Evolutionary conservation across 2,329 filamentous ascomycete species (phyloP), one percentile per base, ranked within the genome.

Genomic region (Aspergillus fumigatiaffinis): DNA sequence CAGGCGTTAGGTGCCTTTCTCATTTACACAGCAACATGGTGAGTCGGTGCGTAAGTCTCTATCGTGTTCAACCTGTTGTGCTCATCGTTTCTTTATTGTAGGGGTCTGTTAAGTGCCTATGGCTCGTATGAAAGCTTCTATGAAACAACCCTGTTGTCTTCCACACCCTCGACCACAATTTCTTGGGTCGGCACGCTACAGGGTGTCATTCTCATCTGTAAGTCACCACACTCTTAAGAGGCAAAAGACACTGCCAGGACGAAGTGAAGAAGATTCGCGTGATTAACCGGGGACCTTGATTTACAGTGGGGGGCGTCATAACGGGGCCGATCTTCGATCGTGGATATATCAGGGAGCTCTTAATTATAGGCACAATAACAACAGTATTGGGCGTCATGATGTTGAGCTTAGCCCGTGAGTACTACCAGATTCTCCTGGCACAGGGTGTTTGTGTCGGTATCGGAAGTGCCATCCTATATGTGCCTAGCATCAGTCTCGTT

Each of bases 81-180:
- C 9, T 47, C 21, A 38, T 17, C 23, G 20, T 48, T 10, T 42
- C 38, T 42, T n/a, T 29, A 4, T 46, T 21, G 12, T 28, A 57
- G 52, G 55, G 55, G 55, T 20, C 14, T 57, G 20, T 38, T 57
- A 47, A 57, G 51, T 42, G 51, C 55, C 28, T 57, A 54, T 20
- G 55, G 55, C 21, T 53, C 48, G 21, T 57, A 54, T 10, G 51
- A 57, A 42, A 57, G 46, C 20, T 57, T 54, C 46, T 57, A 57
- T 49, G 55, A 57, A 41, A 51, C 52, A n/a, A 52, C 47, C 28
- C 35, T 57, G 14, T 46, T 57, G n/a, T 48, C 38, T 25, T 32
- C 41, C 20, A 51, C 47, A 8, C 44, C 55, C 21, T 47, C 55
- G 20, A 52, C 47, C 26, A 47, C 25, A 10, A 57, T 57, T 21